Percentiles rank a stretch among this genome's conserved stretches.
Conservation (phyloP, 164 flowering plant species). For the Magnolia changhungtana region DNA sequence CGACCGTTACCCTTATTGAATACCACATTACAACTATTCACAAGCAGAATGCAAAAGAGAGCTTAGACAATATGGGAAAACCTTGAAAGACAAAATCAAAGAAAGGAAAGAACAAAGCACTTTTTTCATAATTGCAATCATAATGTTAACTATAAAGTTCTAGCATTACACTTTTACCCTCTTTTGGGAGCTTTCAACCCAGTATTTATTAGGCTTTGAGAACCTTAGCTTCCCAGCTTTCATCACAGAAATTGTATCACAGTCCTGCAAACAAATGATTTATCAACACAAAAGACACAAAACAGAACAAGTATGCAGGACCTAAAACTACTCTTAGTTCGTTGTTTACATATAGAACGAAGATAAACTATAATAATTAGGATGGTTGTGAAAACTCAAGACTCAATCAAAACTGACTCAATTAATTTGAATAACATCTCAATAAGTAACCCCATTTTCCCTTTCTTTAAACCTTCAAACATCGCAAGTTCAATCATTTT, state of each 20-base stretch:
- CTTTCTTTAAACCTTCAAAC: too few species aligned
- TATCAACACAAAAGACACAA: background rate
- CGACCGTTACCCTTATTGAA: too few species aligned
- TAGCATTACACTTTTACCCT: constrained; percentile 49
- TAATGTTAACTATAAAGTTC: background rate
- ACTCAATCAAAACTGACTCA: too few species aligned
- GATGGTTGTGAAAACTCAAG: too few species aligned
- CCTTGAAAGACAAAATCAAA: background rate
- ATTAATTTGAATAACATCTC: too few species aligned
- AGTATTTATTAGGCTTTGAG: constrained; percentile 84
- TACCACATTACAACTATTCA: too few species aligned
- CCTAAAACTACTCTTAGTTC: background rate
- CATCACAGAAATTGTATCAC: constrained; percentile 66
- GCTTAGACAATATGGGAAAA: background rate
- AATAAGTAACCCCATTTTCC: too few species aligned
- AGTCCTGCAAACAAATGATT: constrained; percentile 39
- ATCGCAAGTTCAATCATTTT: too few species aligned
- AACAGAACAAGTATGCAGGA: background rate
- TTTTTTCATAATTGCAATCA: background rate
- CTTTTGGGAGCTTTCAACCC: constrained; percentile 96
- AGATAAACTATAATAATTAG: too few species aligned
- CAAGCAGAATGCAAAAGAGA: too few species aligned
- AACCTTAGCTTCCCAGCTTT: constrained; percentile 74
- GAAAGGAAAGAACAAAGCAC: background rate
- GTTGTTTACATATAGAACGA: too few species aligned